phyloP scores from a whole-genome alignment of 768 basidiomycete species.

The Suillus tomentosus region DNA sequence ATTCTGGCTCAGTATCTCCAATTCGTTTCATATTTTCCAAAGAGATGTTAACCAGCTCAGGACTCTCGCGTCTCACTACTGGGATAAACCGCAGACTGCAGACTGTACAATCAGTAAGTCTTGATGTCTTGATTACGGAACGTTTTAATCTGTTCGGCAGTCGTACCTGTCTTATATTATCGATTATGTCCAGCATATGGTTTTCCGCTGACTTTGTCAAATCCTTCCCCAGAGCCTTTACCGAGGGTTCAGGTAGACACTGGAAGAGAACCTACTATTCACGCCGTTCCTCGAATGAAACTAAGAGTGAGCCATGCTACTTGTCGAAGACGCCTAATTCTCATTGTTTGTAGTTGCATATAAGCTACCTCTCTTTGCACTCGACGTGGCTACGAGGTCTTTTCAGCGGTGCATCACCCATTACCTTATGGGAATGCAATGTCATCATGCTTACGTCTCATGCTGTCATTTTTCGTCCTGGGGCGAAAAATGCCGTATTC shows the following conservation, averaged over 20 bases:
- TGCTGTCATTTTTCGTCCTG: too few relatives aligned
- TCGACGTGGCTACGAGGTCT: slow-evolving; percentile 72
- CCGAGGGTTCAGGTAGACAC: slow-evolving; percentile 40
- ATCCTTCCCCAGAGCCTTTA: slow-evolving; percentile 13
- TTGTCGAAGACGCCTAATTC: slow-evolving; percentile 5
- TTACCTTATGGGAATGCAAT: too few relatives aligned
- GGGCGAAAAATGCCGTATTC: too few relatives aligned
- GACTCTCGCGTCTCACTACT: slow-evolving; percentile 64
- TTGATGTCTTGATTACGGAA: neutral
- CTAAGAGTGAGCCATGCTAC: slow-evolving; percentile 52
- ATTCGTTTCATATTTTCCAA: too few relatives aligned
- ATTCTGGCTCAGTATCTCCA: slow-evolving; percentile 32
- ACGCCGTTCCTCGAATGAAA: slow-evolving; percentile 56
- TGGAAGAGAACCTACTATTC: slow-evolving; percentile 51
- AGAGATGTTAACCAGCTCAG: slow-evolving; percentile 73
- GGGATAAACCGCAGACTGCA: slow-evolving; percentile 74
- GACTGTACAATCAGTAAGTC: slow-evolving; percentile 76
- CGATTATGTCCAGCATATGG: neutral
- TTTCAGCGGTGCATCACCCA: slow-evolving; percentile 64
- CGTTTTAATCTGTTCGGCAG: slow-evolving; percentile 28
- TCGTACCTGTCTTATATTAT: slow-evolving; percentile 50
- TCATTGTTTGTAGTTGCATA: slow-evolving; percentile 59
- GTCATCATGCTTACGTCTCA: too few relatives aligned
- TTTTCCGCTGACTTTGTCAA: slow-evolving; percentile 10
- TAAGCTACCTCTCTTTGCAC: slow-evolving; percentile 81